Conservation (phyloP, 2,329 filamentous ascomycete genomes). For the Claviceps paspali region DNA sequence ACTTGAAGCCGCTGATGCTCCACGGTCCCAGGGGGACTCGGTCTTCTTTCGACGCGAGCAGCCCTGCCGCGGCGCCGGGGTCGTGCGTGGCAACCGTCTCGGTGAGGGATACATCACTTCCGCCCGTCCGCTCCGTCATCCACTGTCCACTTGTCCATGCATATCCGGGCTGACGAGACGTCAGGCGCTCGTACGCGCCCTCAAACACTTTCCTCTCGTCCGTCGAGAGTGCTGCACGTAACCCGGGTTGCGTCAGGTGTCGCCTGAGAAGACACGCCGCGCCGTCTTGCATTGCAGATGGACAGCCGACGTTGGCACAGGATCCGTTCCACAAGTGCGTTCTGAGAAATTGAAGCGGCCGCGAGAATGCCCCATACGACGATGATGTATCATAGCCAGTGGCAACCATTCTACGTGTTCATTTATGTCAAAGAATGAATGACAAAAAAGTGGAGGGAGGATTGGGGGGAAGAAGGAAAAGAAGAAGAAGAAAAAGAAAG, state of each 20-base stretch:
- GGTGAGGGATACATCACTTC: constrained; percentile 52
- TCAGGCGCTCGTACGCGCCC: constrained; percentile 37
- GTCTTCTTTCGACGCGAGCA: constrained; percentile 9
- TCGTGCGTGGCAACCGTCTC: constrained; percentile 41
- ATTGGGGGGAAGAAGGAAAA: too few relatives aligned
- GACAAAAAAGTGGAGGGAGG: too few relatives aligned
- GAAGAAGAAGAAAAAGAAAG: too few relatives aligned
- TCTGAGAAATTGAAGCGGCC: constrained; percentile 43
- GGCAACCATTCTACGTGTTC: constrained; percentile 38
- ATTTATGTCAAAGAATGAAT: too few relatives aligned
- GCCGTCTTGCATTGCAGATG: constrained; percentile 52
- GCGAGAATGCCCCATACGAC: constrained; percentile 31
- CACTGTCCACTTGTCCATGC: constrained; percentile 63
- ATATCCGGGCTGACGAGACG: constrained; percentile 28
- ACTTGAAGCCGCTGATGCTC: constrained; percentile 53
- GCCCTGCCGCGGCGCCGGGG: constrained; percentile 6
- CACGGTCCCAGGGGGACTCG: constrained; percentile 35
- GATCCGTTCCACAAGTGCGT: constrained; percentile 44
- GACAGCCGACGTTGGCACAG: constrained; percentile 46
- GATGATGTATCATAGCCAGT: constrained; percentile 37
- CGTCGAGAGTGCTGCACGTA: constrained; percentile 13
- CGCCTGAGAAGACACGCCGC: constrained; percentile 35
- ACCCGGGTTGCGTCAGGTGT: constrained; percentile 22
- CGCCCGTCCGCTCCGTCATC: constrained; percentile 60
- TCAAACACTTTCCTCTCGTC: constrained; percentile 29